Evolutionary conservation across 495 filamentous ascomycete genomes (phyloP).

Genomic region (Lasiosphaeria ovina): DNA sequence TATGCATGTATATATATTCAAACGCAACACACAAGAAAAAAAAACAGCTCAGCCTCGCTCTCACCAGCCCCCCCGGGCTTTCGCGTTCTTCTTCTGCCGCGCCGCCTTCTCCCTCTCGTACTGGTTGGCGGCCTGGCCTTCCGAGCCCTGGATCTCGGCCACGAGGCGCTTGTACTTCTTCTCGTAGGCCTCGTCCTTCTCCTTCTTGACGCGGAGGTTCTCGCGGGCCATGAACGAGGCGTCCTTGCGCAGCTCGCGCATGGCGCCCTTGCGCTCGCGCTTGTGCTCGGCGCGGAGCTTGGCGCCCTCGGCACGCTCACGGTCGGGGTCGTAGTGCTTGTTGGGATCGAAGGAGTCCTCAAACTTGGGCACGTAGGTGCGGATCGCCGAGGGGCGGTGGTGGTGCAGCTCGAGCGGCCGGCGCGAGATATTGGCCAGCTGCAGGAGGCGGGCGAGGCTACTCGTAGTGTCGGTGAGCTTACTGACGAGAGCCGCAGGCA

Average conservation of each 20-base stretch:
- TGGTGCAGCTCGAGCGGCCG: conserved; percentile 84
- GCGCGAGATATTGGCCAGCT: conserved; percentile 58
- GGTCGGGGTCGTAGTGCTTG: conserved; percentile 93
- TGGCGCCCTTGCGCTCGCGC: conserved; percentile 89
- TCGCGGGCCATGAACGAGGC: conserved; percentile 87
- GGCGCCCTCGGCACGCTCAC: conserved; percentile 74
- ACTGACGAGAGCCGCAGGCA: conserved; percentile 40
- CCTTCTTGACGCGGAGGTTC: conserved; percentile 86
- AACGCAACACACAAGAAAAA: conserved; percentile 2
- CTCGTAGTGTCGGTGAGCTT: conserved; percentile 40
- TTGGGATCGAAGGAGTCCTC: conserved; percentile 92
- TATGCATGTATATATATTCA: conserved; percentile 3
- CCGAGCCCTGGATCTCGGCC: conserved; percentile 92
- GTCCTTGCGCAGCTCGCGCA: conserved; percentile 93
- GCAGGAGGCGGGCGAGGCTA: conserved; percentile 50
- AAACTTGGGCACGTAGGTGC: conserved; percentile 88
- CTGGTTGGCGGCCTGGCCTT: conserved; percentile 78
- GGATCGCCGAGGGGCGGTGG: conserved; percentile 85
- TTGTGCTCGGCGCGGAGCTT: conserved; percentile 88
- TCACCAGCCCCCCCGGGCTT: conserved; percentile 16
- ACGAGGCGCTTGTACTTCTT: conserved; percentile 89
- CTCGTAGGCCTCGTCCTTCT: conserved; percentile 84
- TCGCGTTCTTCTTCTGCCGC: conserved; percentile 64
- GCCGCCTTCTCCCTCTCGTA: conserved; percentile 83
- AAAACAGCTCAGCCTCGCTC: neutral